A percentile compares a stretch with the other conserved stretches of the same genome.
Conservation (phyloP, 78 protist species). For the Bigelowiella natans region DNA sequence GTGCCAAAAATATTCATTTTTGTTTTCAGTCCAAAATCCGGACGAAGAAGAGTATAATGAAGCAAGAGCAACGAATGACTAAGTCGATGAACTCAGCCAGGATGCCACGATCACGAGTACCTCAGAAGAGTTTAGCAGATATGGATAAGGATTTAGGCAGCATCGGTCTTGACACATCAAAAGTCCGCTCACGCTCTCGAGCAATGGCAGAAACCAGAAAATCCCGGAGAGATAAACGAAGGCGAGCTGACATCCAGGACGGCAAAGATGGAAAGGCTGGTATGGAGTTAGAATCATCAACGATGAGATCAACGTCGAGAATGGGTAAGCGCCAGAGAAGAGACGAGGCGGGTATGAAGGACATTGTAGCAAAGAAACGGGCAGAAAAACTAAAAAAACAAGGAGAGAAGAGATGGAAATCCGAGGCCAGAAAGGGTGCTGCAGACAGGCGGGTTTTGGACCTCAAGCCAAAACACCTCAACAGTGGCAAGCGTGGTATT, state of each 20-base stretch:
- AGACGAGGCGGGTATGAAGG: not conserved
- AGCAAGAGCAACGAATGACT: not conserved
- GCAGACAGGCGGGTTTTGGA: not conserved
- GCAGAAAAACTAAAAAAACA: not conserved
- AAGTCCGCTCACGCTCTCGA: no score
- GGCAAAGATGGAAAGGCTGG: no score
- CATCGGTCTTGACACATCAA: not conserved
- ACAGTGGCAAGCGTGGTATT: not conserved
- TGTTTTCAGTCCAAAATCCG: not conserved
- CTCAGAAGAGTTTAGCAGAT: not conserved
- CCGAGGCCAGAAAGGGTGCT: not conserved
- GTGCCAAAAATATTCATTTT: no score
- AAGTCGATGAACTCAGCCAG: not conserved
- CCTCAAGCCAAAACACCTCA: not conserved
- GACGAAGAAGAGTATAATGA: not conserved
- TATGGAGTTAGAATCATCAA: no score
- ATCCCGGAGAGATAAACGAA: no score
- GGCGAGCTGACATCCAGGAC: no score
- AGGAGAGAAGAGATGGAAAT: not conserved
- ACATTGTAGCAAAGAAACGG: not conserved
- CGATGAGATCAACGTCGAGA: no score
- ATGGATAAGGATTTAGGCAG: not conserved
- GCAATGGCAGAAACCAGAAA: no score
- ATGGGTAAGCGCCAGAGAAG: no score
- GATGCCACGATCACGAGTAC: not conserved